These are phyloP conservation scores for Stachybotrys echinatus DNA, from an alignment of 2,329 filamentous ascomycete species.

Conservation along the genomic window DNA sequence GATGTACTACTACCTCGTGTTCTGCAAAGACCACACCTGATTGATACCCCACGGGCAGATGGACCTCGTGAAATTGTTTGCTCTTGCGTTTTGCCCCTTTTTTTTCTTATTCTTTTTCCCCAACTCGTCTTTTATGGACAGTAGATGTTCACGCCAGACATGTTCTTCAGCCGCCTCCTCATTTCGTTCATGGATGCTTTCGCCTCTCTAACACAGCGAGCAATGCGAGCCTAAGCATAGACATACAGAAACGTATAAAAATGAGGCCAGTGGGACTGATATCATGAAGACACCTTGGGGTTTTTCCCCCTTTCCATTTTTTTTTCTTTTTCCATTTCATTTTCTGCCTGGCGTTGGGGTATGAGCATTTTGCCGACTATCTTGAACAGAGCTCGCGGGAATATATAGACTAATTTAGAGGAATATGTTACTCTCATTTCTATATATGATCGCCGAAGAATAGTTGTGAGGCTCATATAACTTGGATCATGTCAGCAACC, in stretches of 20 bases:
- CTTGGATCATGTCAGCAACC: no score
- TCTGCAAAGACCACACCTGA: slow-evolving; percentile 13
- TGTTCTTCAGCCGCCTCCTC: background rate
- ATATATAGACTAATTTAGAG: background rate
- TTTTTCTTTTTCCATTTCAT: no score
- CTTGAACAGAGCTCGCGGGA: background rate
- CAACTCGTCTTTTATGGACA: background rate
- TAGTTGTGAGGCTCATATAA: background rate
- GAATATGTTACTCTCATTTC: background rate
- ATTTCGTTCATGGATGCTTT: no score
- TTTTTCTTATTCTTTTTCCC: background rate
- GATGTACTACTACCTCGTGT: slow-evolving; percentile 15
- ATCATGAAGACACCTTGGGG: no score
- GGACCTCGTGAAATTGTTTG: background rate
- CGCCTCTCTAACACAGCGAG: background rate
- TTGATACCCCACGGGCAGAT: slow-evolving; percentile 16
- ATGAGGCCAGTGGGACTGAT: background rate
- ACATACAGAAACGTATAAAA: no score
- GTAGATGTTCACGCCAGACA: no score
- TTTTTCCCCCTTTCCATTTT: no score
- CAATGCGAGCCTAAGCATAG: no score
- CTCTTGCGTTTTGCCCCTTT: slow-evolving; percentile 5
- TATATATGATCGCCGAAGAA: background rate
- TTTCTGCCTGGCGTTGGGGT: background rate
- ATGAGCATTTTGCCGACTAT: background rate